These are phyloP conservation scores for Phellinidium pouzarii DNA, from an alignment of 1,284 basidiomycete species.

Conservation along the genomic window DNA sequence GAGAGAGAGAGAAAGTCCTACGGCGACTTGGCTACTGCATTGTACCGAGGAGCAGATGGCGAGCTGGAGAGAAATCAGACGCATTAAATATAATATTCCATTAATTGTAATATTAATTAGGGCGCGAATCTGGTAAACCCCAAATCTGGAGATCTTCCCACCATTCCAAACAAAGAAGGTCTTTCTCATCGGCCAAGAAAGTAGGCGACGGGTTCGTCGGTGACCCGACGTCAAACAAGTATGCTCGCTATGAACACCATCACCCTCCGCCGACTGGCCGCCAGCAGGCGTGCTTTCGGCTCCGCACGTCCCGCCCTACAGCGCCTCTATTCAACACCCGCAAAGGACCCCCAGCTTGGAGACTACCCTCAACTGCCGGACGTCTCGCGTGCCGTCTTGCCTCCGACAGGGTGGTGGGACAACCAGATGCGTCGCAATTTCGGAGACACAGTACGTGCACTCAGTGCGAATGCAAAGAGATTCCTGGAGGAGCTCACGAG, in stretches of 20 bases:
- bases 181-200: not conserved
- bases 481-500: slow-evolving; percentile 6
- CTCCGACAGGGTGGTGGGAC: slow-evolving; percentile 79
- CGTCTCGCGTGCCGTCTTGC: slow-evolving; percentile 60
- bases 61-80: not conserved
- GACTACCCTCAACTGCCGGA: slow-evolving; percentile 76
- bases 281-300: slow-evolving; percentile 12
- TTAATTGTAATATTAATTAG: not conserved
- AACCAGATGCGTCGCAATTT: slow-evolving; percentile 77
- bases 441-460: slow-evolving; percentile 66
- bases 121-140: not conserved
- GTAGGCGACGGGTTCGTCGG: no score
- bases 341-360: slow-evolving; percentile 54
- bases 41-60: not conserved
- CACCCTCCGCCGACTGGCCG: slow-evolving; percentile 12
- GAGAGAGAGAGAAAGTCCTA: slow-evolving; percentile 2
- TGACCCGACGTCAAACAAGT: no score
- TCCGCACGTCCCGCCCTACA: slow-evolving; percentile 21
- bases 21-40: slow-evolving; percentile 7
- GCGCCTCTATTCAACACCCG: slow-evolving; percentile 27
- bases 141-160: not conserved
- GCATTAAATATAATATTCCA: not conserved
- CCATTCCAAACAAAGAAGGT: no score
- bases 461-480: slow-evolving; percentile 15
- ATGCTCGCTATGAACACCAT: slow-evolving; percentile 14